These are phyloP conservation scores for Ustilago xerochloae DNA, from an alignment of 1,284 basidiomycete genomes.

Conservation along the genomic window DNA sequence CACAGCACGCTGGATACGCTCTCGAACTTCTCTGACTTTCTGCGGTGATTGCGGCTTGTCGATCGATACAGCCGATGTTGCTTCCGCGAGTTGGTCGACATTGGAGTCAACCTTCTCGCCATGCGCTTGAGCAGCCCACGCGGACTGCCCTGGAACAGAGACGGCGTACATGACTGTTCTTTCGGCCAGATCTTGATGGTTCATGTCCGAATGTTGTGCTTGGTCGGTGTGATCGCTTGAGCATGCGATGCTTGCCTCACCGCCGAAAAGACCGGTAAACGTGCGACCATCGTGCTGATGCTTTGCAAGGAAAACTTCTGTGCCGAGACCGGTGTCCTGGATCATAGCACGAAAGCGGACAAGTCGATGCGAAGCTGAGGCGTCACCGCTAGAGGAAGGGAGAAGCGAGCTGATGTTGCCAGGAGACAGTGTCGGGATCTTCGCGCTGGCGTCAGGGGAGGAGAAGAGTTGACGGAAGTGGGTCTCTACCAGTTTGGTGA, in stretches of 20 bases:
- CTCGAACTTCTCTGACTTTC: slow-evolving; percentile 37
- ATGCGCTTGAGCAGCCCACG: slow-evolving; percentile 52
- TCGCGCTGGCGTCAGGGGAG: slow-evolving; percentile 36
- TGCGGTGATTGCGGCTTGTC: slow-evolving; percentile 24
- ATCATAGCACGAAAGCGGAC: slow-evolving; percentile 68
- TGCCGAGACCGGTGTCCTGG: slow-evolving; percentile 67
- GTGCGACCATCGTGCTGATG: slow-evolving; percentile 42
- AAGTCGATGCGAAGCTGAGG: slow-evolving; percentile 50
- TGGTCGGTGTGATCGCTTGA: neutral
- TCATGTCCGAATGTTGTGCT: slow-evolving; percentile 18
- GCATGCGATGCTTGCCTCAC: slow-evolving; percentile 13
- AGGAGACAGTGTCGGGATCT: slow-evolving; percentile 38
- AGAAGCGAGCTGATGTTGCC: slow-evolving; percentile 22
- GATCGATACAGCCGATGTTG: slow-evolving; percentile 20
- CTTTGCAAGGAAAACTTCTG: slow-evolving; percentile 63
- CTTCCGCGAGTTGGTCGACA: slow-evolving; percentile 6
- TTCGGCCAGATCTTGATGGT: slow-evolving; percentile 64
- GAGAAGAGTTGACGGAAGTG: slow-evolving; percentile 45
- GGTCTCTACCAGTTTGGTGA: slow-evolving; percentile 35
- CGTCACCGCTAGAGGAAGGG: neutral
- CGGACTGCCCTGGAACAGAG: slow-evolving; percentile 64
- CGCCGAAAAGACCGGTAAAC: slow-evolving; percentile 51
- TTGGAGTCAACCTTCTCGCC: slow-evolving; percentile 10
- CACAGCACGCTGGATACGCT: slow-evolving; percentile 41
- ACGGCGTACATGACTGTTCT: slow-evolving; percentile 66